Evolutionary conservation across 2,329 filamentous ascomycete genomes (phyloP).

Genomic region (Colletotrichum chlorophyti): DNA sequence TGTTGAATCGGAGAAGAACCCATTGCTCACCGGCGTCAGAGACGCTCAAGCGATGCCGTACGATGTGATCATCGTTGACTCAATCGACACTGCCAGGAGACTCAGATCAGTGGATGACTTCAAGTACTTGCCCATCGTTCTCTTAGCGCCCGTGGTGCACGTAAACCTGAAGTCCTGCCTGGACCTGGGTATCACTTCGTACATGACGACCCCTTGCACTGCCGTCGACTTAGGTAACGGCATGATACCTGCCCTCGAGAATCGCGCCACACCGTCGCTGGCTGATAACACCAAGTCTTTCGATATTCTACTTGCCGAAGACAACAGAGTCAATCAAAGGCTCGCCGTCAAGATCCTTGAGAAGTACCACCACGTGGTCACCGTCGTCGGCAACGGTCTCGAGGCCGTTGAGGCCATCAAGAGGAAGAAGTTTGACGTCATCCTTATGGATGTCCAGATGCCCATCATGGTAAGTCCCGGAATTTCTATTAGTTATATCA

Average conservation of each 20-base stretch:
- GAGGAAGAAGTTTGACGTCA: conserved; percentile 91
- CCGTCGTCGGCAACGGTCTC: conserved; percentile 92
- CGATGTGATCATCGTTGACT: conserved; percentile 96
- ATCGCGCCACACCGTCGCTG: conserved; percentile 86
- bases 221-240: conserved; percentile 95
- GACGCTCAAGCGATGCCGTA: conserved; percentile 71
- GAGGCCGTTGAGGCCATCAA: conserved; percentile 94
- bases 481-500: conserved; percentile 18
- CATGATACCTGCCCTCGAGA: conserved; percentile 94
- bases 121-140: conserved; percentile 96
- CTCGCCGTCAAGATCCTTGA: conserved; percentile 96
- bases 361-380: conserved; percentile 93
- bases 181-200: conserved; percentile 96
- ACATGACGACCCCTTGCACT: conserved; percentile 96
- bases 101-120: conserved; percentile 90
- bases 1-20: conserved; percentile 79
- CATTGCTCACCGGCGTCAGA: conserved; percentile 59
- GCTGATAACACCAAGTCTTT: conserved; percentile 96
- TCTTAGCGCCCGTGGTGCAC: conserved; percentile 86
- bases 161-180: conserved; percentile 93
- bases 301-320: conserved; percentile 92
- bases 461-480: conserved; percentile 82
- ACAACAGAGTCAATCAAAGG: conserved; percentile 97
- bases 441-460: conserved; percentile 99
- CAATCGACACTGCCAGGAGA: conserved; percentile 86